Conservation (phyloP, 1,284 basidiomycete species). For the Phenoliferia sp. region DNA sequence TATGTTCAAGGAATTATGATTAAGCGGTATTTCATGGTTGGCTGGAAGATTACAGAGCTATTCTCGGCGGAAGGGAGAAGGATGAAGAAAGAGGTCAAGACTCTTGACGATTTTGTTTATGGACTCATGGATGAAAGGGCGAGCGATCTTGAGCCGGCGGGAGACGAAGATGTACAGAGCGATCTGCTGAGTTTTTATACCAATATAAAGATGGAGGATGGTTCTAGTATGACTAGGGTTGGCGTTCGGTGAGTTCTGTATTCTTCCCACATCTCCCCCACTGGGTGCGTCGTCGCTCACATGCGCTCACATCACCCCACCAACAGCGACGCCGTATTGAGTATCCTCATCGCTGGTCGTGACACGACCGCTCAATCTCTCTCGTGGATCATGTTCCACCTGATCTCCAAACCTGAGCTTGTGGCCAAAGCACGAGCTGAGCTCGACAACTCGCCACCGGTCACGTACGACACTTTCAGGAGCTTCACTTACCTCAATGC, state of each 20-base stretch:
- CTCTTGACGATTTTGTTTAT: slow-evolving; percentile 34
- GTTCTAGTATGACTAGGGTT: not conserved
- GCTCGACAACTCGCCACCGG: not conserved
- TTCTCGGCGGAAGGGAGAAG: slow-evolving; percentile 25
- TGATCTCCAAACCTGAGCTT: not conserved
- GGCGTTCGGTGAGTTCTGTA: not conserved
- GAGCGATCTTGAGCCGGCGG: not conserved
- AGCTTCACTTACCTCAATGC: slow-evolving; percentile 10
- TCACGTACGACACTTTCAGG: slow-evolving; percentile 19
- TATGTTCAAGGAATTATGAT: slow-evolving; percentile 35
- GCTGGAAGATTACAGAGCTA: slow-evolving; percentile 28
- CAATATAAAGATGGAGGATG: not conserved
- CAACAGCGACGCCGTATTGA: not conserved
- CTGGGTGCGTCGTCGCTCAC: not conserved
- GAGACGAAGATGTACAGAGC: not conserved
- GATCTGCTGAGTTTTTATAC: slow-evolving; percentile 11
- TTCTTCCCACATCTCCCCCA: no score
- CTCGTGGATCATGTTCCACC: slow-evolving; percentile 8
- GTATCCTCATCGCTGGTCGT: slow-evolving; percentile 5
- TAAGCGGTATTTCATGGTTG: slow-evolving; percentile 8
- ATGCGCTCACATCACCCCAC: not conserved
- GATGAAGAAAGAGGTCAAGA: slow-evolving; percentile 27
- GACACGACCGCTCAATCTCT: slow-evolving; percentile 29
- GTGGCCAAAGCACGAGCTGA: not conserved
- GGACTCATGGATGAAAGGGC: slow-evolving; percentile 33